A percentile compares a stretch with the other conserved stretches of the same genome.
Evolutionary conservation across 2,329 filamentous ascomycete species (phyloP).

Genomic region (Botryosphaeria dothidea): DNA sequence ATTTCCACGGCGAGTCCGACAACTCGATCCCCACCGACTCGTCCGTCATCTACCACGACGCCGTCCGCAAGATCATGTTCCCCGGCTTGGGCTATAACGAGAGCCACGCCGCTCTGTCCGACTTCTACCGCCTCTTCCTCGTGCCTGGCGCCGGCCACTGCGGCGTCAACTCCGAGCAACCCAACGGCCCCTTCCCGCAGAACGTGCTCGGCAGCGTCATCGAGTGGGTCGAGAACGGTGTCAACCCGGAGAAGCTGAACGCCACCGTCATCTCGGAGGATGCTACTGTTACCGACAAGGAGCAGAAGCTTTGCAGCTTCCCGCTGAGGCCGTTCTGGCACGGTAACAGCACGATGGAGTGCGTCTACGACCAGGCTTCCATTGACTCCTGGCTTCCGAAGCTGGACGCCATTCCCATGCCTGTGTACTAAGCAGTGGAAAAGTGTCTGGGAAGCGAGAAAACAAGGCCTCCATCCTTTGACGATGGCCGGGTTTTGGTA

Average conservation of each 20-base stretch:
- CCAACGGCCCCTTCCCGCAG: slow-evolving; percentile 42
- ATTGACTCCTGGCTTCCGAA: slow-evolving; percentile 44
- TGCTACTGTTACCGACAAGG: slow-evolving; percentile 30
- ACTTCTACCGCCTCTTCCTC: slow-evolving; percentile 59
- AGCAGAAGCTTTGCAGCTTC: slow-evolving; percentile 45
- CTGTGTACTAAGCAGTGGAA: slow-evolving; percentile 34
- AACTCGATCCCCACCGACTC: slow-evolving; percentile 54
- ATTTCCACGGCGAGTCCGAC: slow-evolving; percentile 60
- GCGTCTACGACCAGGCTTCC: slow-evolving; percentile 40
- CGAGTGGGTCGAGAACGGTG: slow-evolving; percentile 55
- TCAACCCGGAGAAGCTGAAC: slow-evolving; percentile 47
- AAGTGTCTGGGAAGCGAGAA: too few relatives aligned
- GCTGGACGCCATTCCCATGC: slow-evolving; percentile 42
- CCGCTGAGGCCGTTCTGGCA: slow-evolving; percentile 46
- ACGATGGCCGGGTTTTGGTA: too few relatives aligned
- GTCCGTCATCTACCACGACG: slow-evolving; percentile 57
- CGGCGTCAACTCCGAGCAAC: slow-evolving; percentile 12
- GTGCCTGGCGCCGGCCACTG: slow-evolving; percentile 58
- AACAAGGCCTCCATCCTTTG: too few relatives aligned
- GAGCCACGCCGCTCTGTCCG: slow-evolving; percentile 44
- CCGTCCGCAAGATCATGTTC: slow-evolving; percentile 55
- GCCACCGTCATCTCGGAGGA: slow-evolving; percentile 34
- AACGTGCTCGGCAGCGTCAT: slow-evolving; percentile 51
- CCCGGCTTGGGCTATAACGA: slow-evolving; percentile 41
- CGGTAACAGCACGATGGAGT: slow-evolving; percentile 37